Percentiles rank a stretch among this genome's conserved stretches.
Conservation (phyloP, 2,329 filamentous ascomycete genomes). For the Diaporthe citrichinensis region DNA sequence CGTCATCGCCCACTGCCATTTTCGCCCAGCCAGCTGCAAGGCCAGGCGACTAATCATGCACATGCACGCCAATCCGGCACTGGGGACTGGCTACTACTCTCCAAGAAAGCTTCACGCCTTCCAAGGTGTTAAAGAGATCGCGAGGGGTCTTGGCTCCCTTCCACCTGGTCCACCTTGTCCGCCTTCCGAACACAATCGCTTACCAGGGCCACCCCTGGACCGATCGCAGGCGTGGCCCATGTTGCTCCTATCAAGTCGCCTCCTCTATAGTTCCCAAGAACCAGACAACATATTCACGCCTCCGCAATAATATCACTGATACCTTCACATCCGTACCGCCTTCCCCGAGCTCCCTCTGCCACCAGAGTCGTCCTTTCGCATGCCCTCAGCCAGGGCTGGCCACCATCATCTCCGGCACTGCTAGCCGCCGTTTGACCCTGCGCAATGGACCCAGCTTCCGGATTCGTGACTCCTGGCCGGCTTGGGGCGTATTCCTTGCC, state of each 20-base stretch:
- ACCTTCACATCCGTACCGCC: not conserved
- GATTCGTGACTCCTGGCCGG: not conserved
- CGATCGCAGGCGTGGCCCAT: not conserved
- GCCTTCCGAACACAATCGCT: not conserved
- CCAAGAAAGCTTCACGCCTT: conserved; percentile 17
- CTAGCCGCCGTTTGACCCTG: not conserved
- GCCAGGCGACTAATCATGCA: conserved; percentile 7
- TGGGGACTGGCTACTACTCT: not conserved
- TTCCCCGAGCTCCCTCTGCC: not conserved
- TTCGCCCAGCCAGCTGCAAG: not conserved
- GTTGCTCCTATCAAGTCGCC: not conserved
- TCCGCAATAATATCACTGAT: conserved; percentile 19
- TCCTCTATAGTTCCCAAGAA: conserved; percentile 1
- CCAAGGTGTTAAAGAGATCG: conserved; percentile 23
- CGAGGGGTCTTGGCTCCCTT: conserved; percentile 1
- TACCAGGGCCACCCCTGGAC: not conserved
- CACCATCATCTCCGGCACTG: conserved; percentile 1
- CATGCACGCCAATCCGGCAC: conserved; percentile 22
- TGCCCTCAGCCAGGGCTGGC: not conserved
- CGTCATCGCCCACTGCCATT: not conserved
- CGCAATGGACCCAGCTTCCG: conserved; percentile 4
- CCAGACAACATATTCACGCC: not conserved
- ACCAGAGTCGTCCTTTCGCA: not conserved
- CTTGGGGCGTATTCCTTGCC: conserved; percentile 21
- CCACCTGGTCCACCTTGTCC: not conserved